Percentiles rank a stretch among this genome's conserved stretches.
These are phyloP conservation scores for Sporothrix pseudoabietina DNA, from an alignment of 2,329 filamentous ascomycete genomes.

Conservation along the genomic window DNA sequence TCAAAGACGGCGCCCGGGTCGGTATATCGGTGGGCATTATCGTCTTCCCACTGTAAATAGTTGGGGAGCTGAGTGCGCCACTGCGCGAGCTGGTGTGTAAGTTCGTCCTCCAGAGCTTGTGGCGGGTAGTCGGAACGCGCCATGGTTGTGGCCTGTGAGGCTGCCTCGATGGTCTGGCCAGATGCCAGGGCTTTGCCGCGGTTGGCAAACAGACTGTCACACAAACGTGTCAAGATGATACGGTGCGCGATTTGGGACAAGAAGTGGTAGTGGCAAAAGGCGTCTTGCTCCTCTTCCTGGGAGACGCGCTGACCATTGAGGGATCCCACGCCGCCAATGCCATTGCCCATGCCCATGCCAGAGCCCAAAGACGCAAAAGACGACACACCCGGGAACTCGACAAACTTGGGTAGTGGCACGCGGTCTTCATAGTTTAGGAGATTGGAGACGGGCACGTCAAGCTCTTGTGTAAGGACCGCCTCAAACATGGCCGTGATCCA, in stretches of 20 bases:
- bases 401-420: slow-evolving; percentile 56
- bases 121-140: slow-evolving; percentile 46
- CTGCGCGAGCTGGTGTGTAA: slow-evolving; percentile 58
- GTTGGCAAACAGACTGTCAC: slow-evolving; percentile 46
- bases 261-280: slow-evolving; percentile 60
- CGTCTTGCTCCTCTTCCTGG: slow-evolving; percentile 41
- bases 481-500: slow-evolving; percentile 61
- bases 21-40: slow-evolving; percentile 28
- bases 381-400: slow-evolving; percentile 33
- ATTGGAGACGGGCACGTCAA: slow-evolving; percentile 54
- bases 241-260: slow-evolving; percentile 59
- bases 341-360: background rate
- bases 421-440: slow-evolving; percentile 54
- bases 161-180: slow-evolving; percentile 21
- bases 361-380: slow-evolving; percentile 24
- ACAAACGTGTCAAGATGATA: slow-evolving; percentile 57
- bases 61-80: slow-evolving; percentile 55
- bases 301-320: background rate
- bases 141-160: slow-evolving; percentile 28
- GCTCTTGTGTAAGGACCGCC: slow-evolving; percentile 57
- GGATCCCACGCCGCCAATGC: background rate
- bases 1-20: background rate
- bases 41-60: slow-evolving; percentile 33
- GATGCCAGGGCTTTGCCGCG: slow-evolving; percentile 31
- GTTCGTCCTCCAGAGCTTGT: slow-evolving; percentile 52